Evolutionary conservation across 805 yeast genomes (phyloP).

Genomic region (Lachancea thermotolerans): DNA sequence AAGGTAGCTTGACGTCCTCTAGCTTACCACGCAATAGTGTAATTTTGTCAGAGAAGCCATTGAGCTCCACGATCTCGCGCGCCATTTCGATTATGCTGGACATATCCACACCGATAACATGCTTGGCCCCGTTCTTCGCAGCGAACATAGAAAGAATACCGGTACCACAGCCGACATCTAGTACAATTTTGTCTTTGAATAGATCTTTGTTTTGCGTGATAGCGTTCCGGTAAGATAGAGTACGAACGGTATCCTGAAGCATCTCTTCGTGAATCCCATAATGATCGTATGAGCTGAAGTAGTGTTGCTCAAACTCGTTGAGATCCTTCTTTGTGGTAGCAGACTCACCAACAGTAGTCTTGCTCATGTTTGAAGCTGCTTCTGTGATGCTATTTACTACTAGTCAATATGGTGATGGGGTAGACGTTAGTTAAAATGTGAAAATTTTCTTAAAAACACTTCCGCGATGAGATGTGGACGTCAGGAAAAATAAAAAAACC

Average conservation of each 20-base stretch:
- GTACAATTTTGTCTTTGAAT: constrained; percentile 87
- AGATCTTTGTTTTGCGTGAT: constrained; percentile 82
- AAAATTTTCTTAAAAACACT: constrained; percentile 1
- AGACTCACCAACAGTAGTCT: constrained; percentile 32
- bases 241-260: constrained; percentile 93
- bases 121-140: constrained; percentile 97
- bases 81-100: constrained; percentile 96
- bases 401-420: constrained; percentile 4
- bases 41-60: constrained; percentile 80
- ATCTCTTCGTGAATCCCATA: constrained; percentile 98
- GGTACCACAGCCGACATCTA: constrained; percentile 99
- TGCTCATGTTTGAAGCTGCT: constrained; percentile 15
- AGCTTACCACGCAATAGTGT: constrained; percentile 86
- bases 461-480: neutral
- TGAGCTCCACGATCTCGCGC: constrained; percentile 72
- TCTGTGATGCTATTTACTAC: neutral
- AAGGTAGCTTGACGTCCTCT: constrained; percentile 88
- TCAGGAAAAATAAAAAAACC: neutral
- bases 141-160: constrained; percentile 98
- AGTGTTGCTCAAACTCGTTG: constrained; percentile 80
- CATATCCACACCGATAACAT: constrained; percentile 96
- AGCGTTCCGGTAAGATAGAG: constrained; percentile 85
- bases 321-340: constrained; percentile 64
- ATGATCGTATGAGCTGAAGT: constrained; percentile 92
- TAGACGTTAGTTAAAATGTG: neutral